A percentile compares a stretch with the other conserved stretches of the same genome.
These are phyloP conservation scores for Diaporthe vexans DNA, from an alignment of 2,329 filamentous ascomycete genomes.

Conservation along the genomic window DNA sequence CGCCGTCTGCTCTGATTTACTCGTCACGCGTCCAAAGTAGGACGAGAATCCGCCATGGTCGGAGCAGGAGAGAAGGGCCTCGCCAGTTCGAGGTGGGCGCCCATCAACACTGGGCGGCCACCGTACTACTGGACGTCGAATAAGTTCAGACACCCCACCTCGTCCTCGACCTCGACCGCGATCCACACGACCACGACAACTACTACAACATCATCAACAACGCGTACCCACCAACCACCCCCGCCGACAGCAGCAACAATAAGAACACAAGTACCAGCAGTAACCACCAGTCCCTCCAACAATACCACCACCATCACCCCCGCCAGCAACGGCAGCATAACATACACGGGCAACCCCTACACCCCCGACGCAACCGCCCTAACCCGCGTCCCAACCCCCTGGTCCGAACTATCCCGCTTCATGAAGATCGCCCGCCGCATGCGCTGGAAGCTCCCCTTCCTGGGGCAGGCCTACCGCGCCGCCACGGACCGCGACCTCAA, in stretches of 20 bases:
- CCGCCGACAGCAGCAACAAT: not conserved
- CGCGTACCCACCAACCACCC: not conserved
- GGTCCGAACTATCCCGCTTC: slow-evolving; percentile 67
- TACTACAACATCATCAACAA: not conserved
- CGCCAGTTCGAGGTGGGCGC: slow-evolving; percentile 39
- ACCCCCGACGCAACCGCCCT: slow-evolving; percentile 29
- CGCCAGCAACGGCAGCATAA: too few species aligned
- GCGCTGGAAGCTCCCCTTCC: slow-evolving; percentile 74
- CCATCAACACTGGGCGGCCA: slow-evolving; percentile 36
- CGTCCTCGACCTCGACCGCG: not conserved
- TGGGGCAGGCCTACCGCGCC: slow-evolving; percentile 68
- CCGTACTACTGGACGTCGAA: slow-evolving; percentile 35
- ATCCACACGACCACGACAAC: slow-evolving; percentile 4
- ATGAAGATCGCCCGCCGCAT: slow-evolving; percentile 72
- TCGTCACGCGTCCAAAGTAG: not conserved
- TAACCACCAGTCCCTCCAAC: not conserved
- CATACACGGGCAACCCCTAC: not conserved
- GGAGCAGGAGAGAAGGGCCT: slow-evolving; percentile 35
- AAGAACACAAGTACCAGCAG: too few species aligned
- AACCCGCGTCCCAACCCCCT: slow-evolving; percentile 37
- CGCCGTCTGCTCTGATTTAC: not conserved
- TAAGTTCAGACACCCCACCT: slow-evolving; percentile 23
- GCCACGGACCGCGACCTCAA: slow-evolving; percentile 59
- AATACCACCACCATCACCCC: not conserved
- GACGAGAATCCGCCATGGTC: not conserved